These are phyloP conservation scores for Corchorus capsularis DNA, from an alignment of 345 rosid genomes.

Conservation along the genomic window DNA sequence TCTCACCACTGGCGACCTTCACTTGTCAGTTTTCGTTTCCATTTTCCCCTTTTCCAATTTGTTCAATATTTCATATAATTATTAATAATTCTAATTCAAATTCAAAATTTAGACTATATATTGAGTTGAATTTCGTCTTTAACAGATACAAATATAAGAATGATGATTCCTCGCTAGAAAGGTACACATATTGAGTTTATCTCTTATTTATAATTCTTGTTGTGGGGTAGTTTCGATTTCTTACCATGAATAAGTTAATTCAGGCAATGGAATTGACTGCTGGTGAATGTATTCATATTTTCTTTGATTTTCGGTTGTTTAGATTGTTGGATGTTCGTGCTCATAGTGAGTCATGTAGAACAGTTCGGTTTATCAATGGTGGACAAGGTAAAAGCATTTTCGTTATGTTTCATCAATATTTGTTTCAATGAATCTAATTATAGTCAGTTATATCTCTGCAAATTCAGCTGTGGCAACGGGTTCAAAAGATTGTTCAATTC, in stretches of 20 bases:
- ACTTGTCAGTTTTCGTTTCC: constrained; percentile 42
- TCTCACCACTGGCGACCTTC: constrained; percentile 78
- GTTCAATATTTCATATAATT: background rate
- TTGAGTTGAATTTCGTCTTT: background rate
- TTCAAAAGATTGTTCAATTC: constrained; percentile 76
- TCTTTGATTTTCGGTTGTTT: background rate
- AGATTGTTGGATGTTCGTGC: constrained; percentile 55
- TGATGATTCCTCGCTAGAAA: constrained; percentile 55
- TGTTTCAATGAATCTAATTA: background rate
- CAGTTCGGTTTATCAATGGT: constrained; percentile 62
- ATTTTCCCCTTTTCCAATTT: background rate
- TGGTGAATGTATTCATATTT: background rate
- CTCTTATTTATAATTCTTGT: background rate
- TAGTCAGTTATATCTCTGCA: background rate
- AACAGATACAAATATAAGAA: constrained; percentile 63
- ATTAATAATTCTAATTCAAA: background rate
- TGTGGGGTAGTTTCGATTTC: background rate
- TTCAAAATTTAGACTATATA: background rate
- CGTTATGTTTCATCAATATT: background rate
- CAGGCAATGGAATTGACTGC: background rate
- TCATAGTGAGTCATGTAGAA: constrained; percentile 72
- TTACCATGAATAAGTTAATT: background rate
- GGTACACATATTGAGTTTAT: constrained; percentile 34
- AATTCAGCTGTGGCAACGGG: constrained; percentile 69
- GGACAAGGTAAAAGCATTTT: constrained; percentile 53